Evolutionary conservation across 306 rosid genomes (phyloP).

Genomic region (Dryas alaskensis): DNA sequence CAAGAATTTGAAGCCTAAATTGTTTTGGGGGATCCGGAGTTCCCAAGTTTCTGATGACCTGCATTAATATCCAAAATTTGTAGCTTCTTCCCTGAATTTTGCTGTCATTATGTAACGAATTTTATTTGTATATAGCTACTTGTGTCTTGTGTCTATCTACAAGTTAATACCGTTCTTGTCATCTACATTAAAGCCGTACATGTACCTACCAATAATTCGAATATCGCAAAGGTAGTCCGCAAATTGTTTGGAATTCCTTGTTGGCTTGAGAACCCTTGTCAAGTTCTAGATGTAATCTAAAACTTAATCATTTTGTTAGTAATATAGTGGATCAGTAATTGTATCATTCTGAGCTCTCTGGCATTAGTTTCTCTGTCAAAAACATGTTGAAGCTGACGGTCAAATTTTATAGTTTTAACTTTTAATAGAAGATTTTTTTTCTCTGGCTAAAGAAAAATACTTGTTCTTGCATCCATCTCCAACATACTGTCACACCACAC

Average conservation of each 20-base stretch:
- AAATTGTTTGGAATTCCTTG: not conserved
- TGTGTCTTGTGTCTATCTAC: conserved; percentile 9
- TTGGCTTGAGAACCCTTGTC: not conserved
- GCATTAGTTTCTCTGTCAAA: not conserved
- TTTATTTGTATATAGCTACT: conserved; percentile 9
- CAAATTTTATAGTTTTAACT: no score
- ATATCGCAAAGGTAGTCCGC: not conserved
- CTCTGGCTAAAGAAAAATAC: no score
- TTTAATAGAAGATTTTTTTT: no score
- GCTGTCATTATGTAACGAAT: not conserved
- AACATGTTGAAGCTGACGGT: no score
- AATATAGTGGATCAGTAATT: not conserved
- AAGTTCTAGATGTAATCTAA: not conserved
- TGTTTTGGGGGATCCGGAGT: conserved; percentile 86
- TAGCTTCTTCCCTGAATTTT: not conserved
- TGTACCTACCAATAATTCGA: not conserved
- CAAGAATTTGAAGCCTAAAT: conserved; percentile 59
- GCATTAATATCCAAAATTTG: conserved; percentile 8
- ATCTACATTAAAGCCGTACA: not conserved
- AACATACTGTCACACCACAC: no score
- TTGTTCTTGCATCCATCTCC: no score
- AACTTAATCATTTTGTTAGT: not conserved
- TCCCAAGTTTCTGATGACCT: conserved; percentile 68
- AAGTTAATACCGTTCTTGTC: not conserved
- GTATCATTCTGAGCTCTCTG: not conserved